Conservation (phyloP, 805 yeast species). For the Pichia heedii region DNA sequence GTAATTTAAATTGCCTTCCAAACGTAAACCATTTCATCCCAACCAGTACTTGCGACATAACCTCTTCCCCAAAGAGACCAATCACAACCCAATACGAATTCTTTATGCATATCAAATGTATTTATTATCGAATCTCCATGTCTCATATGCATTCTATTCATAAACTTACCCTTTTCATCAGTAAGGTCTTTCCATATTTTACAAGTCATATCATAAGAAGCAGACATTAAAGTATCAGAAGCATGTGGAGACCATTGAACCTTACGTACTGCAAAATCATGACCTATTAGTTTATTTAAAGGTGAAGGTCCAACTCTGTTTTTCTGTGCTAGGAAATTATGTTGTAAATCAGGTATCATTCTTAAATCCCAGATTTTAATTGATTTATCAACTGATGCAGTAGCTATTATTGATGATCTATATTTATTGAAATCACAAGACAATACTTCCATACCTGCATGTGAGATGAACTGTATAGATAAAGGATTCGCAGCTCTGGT, state of each 20-base stretch:
- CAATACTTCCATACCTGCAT: constrained; percentile 72
- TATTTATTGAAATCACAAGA: constrained; percentile 89
- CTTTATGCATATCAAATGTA: constrained; percentile 63
- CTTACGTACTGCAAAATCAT: constrained; percentile 78
- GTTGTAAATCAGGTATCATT: constrained; percentile 36
- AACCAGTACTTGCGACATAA: constrained; percentile 89
- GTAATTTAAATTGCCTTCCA: constrained; percentile 55
- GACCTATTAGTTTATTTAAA: constrained; percentile 71
- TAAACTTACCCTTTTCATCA: constrained; percentile 44
- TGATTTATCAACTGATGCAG: constrained; percentile 86
- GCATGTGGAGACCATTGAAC: constrained; percentile 87
- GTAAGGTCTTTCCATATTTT: constrained; percentile 76
- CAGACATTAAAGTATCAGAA: constrained; percentile 57
- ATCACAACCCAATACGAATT: constrained; percentile 88
- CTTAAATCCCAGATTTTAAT: constrained; percentile 85
- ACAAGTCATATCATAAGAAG: constrained; percentile 90
- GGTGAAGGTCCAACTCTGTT: constrained; percentile 56
- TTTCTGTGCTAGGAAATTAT: constrained; percentile 31
- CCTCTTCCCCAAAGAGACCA: constrained; percentile 97
- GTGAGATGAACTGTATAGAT: constrained; percentile 56
- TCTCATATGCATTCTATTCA: constrained; percentile 36
- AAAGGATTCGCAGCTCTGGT: constrained; percentile 57
- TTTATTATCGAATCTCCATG: constrained; percentile 45
- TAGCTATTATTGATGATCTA: constrained; percentile 65
- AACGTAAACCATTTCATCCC: constrained; percentile 92